Evolutionary conservation across 2,329 filamentous ascomycete genomes (phyloP).

Genomic region (Orbilia javanica): DNA sequence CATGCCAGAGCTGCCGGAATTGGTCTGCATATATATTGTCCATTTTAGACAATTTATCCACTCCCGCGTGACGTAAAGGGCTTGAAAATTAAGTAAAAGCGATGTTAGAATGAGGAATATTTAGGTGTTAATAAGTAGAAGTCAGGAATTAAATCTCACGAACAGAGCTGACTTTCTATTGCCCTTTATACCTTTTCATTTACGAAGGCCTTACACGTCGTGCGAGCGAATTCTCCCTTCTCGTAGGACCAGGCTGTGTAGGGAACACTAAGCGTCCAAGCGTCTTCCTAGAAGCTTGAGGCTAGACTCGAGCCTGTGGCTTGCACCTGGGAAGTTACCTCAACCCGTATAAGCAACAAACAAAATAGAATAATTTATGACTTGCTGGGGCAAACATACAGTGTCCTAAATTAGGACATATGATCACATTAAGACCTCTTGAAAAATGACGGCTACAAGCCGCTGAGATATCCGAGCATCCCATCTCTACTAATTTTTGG

Average conservation of each 20-base stretch:
- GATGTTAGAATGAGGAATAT: neutral
- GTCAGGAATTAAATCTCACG: no score
- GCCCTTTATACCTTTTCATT: neutral
- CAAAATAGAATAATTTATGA: no score
- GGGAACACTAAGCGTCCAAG: neutral
- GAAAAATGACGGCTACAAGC: no score
- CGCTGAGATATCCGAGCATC: no score
- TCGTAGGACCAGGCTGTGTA: neutral
- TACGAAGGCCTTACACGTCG: neutral
- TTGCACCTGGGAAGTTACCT: no score
- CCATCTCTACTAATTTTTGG: no score
- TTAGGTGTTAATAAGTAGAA: neutral
- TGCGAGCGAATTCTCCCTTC: neutral
- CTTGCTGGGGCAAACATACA: no score
- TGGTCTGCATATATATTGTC: neutral
- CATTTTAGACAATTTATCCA: neutral
- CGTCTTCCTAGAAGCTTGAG: neutral
- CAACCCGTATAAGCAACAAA: no score
- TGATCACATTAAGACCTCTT: no score
- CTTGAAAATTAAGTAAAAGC: neutral
- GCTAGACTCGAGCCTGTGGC: neutral
- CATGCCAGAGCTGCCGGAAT: constrained; percentile 2
- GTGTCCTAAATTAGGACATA: no score
- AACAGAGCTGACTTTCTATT: no score
- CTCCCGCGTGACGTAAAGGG: neutral